Evolutionary conservation across 176 grass and related monocot genomes (phyloP).

Genomic region (Sorghum bicolor): DNA sequence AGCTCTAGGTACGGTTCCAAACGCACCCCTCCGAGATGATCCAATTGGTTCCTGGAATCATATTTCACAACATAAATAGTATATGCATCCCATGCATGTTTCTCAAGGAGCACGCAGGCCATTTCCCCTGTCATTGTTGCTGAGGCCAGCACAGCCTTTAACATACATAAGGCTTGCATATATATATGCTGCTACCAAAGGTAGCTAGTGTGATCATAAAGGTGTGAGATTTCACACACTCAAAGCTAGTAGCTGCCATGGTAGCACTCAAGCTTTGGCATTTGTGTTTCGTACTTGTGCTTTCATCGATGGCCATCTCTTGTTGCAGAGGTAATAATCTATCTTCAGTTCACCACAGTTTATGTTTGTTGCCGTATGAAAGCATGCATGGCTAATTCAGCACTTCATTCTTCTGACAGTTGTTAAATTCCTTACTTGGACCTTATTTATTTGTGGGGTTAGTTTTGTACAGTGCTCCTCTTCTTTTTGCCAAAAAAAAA

Average conservation of each 20-base stretch:
- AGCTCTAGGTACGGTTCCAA: neutral
- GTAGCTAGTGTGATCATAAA: slow-evolving; percentile 1
- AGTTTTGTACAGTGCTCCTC: neutral
- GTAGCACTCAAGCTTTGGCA: slow-evolving; percentile 34
- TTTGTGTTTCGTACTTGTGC: slow-evolving; percentile 12
- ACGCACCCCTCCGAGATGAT: neutral
- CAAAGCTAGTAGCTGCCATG: slow-evolving; percentile 26
- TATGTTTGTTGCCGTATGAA: neutral
- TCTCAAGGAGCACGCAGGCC: slow-evolving; percentile 5
- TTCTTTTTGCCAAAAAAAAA: neutral
- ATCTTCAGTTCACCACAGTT: neutral
- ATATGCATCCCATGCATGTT: neutral
- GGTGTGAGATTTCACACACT: neutral
- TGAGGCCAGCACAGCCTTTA: neutral
- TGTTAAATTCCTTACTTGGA: neutral
- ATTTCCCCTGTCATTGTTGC: neutral
- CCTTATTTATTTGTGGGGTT: neutral
- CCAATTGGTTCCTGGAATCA: neutral
- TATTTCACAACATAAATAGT: slow-evolving; percentile 1
- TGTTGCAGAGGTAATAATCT: slow-evolving; percentile 64
- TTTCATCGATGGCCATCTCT: slow-evolving; percentile 40
- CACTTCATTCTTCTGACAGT: neutral
- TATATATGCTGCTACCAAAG: neutral
- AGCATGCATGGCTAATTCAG: neutral
- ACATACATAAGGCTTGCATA: slow-evolving; percentile 3